Base-by-base conservation (phyloP, 2,329 filamentous ascomycete genomes). In the Calonectria multiphialidica region DNA sequence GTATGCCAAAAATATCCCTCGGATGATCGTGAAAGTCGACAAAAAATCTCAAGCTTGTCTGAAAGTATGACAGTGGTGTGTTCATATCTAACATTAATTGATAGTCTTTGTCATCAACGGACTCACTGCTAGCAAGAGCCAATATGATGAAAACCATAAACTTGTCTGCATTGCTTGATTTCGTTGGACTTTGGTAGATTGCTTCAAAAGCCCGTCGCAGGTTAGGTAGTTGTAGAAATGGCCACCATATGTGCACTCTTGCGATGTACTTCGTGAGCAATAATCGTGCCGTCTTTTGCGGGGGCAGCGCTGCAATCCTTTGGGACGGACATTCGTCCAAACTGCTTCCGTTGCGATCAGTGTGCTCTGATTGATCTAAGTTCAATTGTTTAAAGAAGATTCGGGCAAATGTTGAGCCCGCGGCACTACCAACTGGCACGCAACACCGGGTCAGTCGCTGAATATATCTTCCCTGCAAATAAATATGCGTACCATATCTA, bases 201-300 rank as follows among this genome's bases (percentile, higher is more conserved):
- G 16, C 15, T 37, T 68, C 44, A 21, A 79, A 66, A 6, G 55
- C 64, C 10, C 50, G n/a, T 28, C 78, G 66, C 18, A 79, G 57
- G 4, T 55, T 25, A 0, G 73, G 75, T n/a, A 80, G 72, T 16
- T 68, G 72, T 3, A 80, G 47, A n/a, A 80, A 71, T 2, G 78
- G 78, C 78, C 78, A 80, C 77, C 78, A 80, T 3, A 66, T 33
- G n/a, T 80, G 78, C n/a, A 80, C 61, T 2, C 70, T 70, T 25
- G 73, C 69, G 33, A 80, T 79, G 35, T 79, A 80, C 9, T 63
- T 66, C 13, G 40, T 35, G 12, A 79, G 40, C 3, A 78, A 70
- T 8, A 70, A 66, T 18, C 57, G 69, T 3, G 78, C 75, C 6
- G 75, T 59, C 3, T 68, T 47, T 16, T 73, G 73, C 2, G 78